Evolutionary conservation across 2,329 filamentous ascomycete species (phyloP).

Genomic region (Cyclaneusma minus): DNA sequence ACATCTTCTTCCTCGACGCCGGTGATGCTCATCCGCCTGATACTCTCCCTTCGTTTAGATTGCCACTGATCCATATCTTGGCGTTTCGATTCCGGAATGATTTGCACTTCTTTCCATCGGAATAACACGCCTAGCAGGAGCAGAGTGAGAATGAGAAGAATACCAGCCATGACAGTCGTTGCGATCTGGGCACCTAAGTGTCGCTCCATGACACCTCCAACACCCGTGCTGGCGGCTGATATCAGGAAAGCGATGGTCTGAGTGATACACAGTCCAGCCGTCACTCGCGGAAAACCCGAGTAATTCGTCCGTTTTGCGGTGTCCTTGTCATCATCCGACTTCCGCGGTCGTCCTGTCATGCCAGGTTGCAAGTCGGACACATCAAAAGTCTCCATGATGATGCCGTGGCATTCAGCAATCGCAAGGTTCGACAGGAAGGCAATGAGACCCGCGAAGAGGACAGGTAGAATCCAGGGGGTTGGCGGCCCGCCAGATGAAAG

Average conservation of each 20-base stretch:
- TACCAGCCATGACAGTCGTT: conserved; percentile 52
- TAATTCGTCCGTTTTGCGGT: conserved; percentile 46
- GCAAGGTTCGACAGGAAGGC: conserved; percentile 60
- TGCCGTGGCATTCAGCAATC: conserved; percentile 58
- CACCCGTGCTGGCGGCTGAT: conserved; percentile 50
- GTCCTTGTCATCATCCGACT: conserved; percentile 28
- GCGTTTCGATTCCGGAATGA: conserved; percentile 46
- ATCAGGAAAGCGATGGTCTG: conserved; percentile 55
- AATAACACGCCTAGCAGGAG: conserved; percentile 45
- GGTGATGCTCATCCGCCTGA: conserved; percentile 19
- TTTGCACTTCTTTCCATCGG: conserved; percentile 50
- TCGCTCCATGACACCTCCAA: conserved; percentile 53
- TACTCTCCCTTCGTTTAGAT: conserved; percentile 31
- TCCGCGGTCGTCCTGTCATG: conserved; percentile 41
- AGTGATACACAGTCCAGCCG: conserved; percentile 54
- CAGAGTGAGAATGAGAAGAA: conserved; percentile 48
- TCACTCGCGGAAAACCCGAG: conserved; percentile 60
- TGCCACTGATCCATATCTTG: conserved; percentile 37
- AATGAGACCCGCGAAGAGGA: conserved; percentile 47
- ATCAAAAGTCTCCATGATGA: conserved; percentile 72
- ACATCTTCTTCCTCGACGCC: conserved; percentile 22
- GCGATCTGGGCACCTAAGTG: conserved; percentile 50
- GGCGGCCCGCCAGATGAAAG: conserved; percentile 47
- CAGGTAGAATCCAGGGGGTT: conserved; percentile 45
- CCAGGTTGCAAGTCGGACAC: conserved; percentile 65